These are phyloP conservation scores for Madurella mycetomatis DNA, from an alignment of 2,329 filamentous ascomycete species.

Conservation along the genomic window DNA sequence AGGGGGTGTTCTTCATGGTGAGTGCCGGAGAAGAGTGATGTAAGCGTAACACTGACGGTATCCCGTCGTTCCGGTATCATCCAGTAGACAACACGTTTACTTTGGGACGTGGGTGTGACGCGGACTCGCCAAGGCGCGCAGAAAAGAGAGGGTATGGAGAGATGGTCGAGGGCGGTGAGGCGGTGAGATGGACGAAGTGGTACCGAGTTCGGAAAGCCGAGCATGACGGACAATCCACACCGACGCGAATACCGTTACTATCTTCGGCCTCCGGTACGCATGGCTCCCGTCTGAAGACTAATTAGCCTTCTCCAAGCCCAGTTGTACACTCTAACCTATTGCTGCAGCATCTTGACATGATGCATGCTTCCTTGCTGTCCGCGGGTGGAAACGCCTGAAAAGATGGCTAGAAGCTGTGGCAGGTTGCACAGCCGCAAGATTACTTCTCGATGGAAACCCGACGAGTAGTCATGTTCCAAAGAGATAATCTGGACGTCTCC, in stretches of 20 bases:
- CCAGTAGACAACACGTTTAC: too few relatives aligned
- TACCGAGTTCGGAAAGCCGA: neutral
- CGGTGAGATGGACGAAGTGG: neutral
- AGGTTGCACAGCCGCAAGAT: conserved; percentile 2
- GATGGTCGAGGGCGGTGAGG: conserved; percentile 1
- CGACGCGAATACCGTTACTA: too few relatives aligned
- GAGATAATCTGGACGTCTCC: neutral
- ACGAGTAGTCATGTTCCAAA: too few relatives aligned
- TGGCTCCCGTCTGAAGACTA: neutral
- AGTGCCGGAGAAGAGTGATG: neutral
- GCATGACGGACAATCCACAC: neutral
- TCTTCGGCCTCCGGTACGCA: neutral
- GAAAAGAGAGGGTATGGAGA: neutral
- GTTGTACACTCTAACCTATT: neutral
- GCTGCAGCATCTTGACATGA: neutral
- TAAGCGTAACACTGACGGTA: too few relatives aligned
- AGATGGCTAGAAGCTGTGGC: conserved; percentile 1
- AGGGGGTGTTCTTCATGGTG: neutral
- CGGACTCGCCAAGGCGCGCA: too few relatives aligned
- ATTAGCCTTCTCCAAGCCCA: neutral
- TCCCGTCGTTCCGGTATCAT: too few relatives aligned
- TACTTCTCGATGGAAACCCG: neutral
- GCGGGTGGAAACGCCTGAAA: conserved; percentile 1
- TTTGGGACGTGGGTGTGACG: neutral
- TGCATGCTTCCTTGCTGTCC: neutral